Percentiles rank a stretch among this genome's conserved stretches.
Conservation (phyloP, 1,284 basidiomycete species). For the Singerocomus rubriflavus region DNA sequence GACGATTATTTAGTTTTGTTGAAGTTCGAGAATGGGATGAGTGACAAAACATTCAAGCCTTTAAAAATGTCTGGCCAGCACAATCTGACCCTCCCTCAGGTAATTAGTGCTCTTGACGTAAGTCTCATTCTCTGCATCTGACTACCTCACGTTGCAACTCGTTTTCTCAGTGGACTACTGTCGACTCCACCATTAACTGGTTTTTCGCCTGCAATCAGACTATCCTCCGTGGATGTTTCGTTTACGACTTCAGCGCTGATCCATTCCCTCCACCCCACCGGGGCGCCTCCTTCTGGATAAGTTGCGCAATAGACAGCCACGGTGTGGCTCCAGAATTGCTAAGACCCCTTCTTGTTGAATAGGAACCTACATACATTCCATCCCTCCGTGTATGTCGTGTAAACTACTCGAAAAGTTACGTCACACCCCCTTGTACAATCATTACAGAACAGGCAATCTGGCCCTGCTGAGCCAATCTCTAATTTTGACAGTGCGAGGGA, state of each 20-base stretch:
- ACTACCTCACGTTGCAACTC: neutral
- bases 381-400: too few relatives aligned
- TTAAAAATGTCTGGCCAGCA: conserved; percentile 31
- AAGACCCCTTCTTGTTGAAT: too few relatives aligned
- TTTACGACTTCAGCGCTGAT: conserved; percentile 31
- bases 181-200: conserved; percentile 32
- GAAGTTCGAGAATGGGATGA: conserved; percentile 52
- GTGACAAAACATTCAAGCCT: conserved; percentile 25
- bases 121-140: neutral
- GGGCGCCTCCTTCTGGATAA: too few relatives aligned
- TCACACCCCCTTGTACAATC: too few relatives aligned
- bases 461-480: too few relatives aligned
- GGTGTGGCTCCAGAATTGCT: too few relatives aligned
- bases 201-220: conserved; percentile 37
- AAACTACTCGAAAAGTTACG: too few relatives aligned
- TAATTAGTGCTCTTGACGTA: conserved; percentile 37
- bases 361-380: too few relatives aligned
- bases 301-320: too few relatives aligned
- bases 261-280: too few relatives aligned
- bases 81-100: conserved; percentile 32
- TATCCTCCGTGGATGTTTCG: conserved; percentile 30
- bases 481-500: too few relatives aligned
- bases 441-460: too few relatives aligned
- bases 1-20: conserved; percentile 31
- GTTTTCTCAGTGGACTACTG: conserved; percentile 21